Conservation (phyloP, 2,329 filamentous ascomycete species). For the Decorospora gaudefroyi region DNA sequence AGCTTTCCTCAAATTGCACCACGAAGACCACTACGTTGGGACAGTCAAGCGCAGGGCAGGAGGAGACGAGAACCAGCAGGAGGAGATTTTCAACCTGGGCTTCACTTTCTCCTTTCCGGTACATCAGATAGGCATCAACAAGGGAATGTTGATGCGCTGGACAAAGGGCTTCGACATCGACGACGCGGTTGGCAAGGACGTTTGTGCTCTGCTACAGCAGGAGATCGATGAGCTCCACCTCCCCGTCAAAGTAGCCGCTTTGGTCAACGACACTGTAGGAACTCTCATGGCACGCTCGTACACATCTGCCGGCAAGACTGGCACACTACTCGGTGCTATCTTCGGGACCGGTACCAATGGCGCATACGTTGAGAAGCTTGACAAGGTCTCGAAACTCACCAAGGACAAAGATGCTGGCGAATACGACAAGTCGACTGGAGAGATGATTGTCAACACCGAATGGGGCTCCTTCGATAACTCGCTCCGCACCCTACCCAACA, state of each 20-base stretch:
- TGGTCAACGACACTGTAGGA: constrained; percentile 97
- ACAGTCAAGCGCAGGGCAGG: constrained; percentile 67
- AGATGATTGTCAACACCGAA: constrained; percentile 98
- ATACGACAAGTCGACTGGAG: constrained; percentile 78
- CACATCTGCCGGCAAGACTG: constrained; percentile 83
- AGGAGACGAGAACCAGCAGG: constrained; percentile 61
- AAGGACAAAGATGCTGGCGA: constrained; percentile 53
- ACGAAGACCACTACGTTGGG: constrained; percentile 82
- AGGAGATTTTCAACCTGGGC: constrained; percentile 88
- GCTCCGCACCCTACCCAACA: constrained; percentile 83
- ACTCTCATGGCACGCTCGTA: constrained; percentile 98
- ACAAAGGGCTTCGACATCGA: constrained; percentile 98
- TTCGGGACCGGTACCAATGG: constrained; percentile 98
- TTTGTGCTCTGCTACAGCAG: constrained; percentile 83
- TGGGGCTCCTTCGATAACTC: constrained; percentile 99
- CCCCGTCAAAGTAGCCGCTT: constrained; percentile 89
- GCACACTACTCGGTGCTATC: constrained; percentile 90
- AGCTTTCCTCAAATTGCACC: constrained; percentile 81
- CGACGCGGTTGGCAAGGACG: constrained; percentile 93
- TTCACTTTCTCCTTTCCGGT: constrained; percentile 99
- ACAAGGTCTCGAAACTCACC: constrained; percentile 77
- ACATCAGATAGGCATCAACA: constrained; percentile 91
- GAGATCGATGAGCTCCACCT: constrained; percentile 87
- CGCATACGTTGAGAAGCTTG: constrained; percentile 91
- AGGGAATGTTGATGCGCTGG: constrained; percentile 91